A percentile compares a stretch with the other conserved stretches of the same genome.
Evolutionary conservation across 2,329 filamentous ascomycete genomes (phyloP).

Genomic region (Phaeosphaeriaceae sp.): DNA sequence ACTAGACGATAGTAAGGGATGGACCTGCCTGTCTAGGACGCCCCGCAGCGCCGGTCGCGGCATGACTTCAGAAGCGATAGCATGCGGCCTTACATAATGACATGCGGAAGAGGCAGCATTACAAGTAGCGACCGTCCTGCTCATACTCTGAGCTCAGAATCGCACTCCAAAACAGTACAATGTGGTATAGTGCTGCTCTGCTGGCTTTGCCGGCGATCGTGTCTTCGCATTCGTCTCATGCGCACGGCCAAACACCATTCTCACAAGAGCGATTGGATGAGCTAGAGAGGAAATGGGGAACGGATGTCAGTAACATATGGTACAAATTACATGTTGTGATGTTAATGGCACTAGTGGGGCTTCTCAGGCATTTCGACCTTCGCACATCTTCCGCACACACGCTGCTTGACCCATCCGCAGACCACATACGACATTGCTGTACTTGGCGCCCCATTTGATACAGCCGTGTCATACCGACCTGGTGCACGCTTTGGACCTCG

Average conservation of each 20-base stretch:
- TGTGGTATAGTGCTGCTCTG: constrained; percentile 22
- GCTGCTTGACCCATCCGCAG: constrained; percentile 57
- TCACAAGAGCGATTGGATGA: constrained; percentile 42
- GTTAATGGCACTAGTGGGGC: constrained; percentile 57
- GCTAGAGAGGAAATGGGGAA: constrained; percentile 51
- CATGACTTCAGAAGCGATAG: constrained; percentile 31
- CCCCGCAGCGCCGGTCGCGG: constrained; percentile 28
- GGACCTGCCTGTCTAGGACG: constrained; percentile 29
- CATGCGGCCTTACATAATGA: constrained; percentile 41
- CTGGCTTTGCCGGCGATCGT: constrained; percentile 25
- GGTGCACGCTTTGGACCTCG: constrained; percentile 80
- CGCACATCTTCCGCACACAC: constrained; percentile 57
- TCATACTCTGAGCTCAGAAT: background rate
- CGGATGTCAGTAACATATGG: constrained; percentile 38
- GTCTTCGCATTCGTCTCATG: constrained; percentile 35
- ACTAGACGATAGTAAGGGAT: too few relatives aligned
- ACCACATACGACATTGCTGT: constrained; percentile 57
- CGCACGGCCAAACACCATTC: constrained; percentile 35
- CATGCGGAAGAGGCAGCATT: constrained; percentile 19
- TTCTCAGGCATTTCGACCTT: constrained; percentile 74
- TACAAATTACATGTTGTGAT: background rate
- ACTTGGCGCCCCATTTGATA: constrained; percentile 60
- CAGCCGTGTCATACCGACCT: constrained; percentile 54
- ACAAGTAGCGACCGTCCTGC: constrained; percentile 5
- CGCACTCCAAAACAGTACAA: constrained; percentile 11